phyloP scores from a whole-genome alignment of 352 stramenopile genomes.

The Globisporangium cederbergense region DNA sequence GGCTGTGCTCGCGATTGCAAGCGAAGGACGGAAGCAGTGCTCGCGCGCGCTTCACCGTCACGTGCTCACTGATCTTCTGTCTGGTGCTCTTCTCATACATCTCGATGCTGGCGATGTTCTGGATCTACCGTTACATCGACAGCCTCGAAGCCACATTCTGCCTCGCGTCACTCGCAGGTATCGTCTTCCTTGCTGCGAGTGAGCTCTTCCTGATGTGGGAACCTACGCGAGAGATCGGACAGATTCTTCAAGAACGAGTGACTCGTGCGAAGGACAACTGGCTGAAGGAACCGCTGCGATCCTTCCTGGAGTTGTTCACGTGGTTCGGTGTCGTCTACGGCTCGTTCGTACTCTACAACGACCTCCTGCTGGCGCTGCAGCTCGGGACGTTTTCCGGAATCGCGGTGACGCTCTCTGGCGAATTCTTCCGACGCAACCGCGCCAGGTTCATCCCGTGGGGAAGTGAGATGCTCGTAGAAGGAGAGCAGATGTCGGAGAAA shows the following conservation, averaged over 20 bases:
- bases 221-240: constrained; percentile 63
- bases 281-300: constrained; percentile 66
- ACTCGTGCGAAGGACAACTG: constrained; percentile 79
- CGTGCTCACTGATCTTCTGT: constrained; percentile 73
- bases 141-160: constrained; percentile 85
- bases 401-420: constrained; percentile 69
- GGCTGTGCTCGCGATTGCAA: constrained; percentile 55
- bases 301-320: constrained; percentile 81
- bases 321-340: constrained; percentile 78
- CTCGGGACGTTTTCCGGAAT: constrained; percentile 83
- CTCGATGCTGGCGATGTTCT: constrained; percentile 65
- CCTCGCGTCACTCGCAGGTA: constrained; percentile 67
- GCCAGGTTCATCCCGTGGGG: constrained; percentile 53
- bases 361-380: constrained; percentile 74
- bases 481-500: constrained; percentile 2
- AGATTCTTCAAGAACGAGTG: constrained; percentile 73
- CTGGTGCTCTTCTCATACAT: constrained; percentile 69
- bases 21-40: constrained; percentile 51
- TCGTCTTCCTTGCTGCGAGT: constrained; percentile 78
- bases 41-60: constrained; percentile 60
- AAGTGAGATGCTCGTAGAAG: constrained; percentile 11
- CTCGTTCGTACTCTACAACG: constrained; percentile 79
- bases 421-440: constrained; percentile 70
- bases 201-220: constrained; percentile 83
- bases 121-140: constrained; percentile 84